phyloP scores from a whole-genome alignment of 495 filamentous ascomycete species.

The Talaromyces liani region DNA sequence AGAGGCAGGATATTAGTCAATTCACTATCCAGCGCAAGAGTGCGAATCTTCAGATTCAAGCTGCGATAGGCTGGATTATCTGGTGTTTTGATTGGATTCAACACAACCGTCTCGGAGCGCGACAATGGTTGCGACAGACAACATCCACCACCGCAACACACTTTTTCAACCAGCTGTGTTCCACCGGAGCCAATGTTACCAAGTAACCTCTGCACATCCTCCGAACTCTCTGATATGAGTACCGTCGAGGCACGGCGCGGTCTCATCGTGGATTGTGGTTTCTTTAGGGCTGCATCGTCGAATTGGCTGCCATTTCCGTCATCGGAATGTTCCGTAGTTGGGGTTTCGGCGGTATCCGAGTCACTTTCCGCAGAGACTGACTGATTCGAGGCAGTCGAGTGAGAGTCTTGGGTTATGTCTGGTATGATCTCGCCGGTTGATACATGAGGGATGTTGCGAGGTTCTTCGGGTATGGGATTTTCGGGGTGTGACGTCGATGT shows the following conservation, averaged over 20 bases:
- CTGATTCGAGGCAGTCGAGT: conserved; percentile 4
- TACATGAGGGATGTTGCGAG: conserved; percentile 32
- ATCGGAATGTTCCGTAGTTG: conserved; percentile 45
- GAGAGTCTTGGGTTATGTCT: neutral
- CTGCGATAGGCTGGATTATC: conserved; percentile 79
- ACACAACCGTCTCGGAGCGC: conserved; percentile 43
- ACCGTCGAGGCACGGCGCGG: conserved; percentile 69
- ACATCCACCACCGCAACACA: conserved; percentile 92
- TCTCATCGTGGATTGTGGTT: conserved; percentile 29
- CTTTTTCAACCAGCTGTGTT: conserved; percentile 48
- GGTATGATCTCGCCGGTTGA: conserved; percentile 18
- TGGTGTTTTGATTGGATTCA: conserved; percentile 55
- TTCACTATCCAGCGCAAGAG: conserved; percentile 57
- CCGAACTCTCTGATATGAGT: conserved; percentile 66
- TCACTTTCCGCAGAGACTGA: conserved; percentile 24
- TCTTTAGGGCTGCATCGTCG: conserved; percentile 13
- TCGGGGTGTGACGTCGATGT: conserved; percentile 47
- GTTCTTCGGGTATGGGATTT: conserved; percentile 51
- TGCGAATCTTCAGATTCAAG: conserved; percentile 66
- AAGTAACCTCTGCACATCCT: conserved; percentile 63
- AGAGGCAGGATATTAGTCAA: conserved; percentile 63
- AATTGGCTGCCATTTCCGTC: conserved; percentile 30
- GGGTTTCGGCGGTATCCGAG: conserved; percentile 43
- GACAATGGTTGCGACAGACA: conserved; percentile 61
- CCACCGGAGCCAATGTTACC: conserved; percentile 33